phyloP scores from a whole-genome alignment of 352 stramenopile genomes.

The Pythium insidiosum region DNA sequence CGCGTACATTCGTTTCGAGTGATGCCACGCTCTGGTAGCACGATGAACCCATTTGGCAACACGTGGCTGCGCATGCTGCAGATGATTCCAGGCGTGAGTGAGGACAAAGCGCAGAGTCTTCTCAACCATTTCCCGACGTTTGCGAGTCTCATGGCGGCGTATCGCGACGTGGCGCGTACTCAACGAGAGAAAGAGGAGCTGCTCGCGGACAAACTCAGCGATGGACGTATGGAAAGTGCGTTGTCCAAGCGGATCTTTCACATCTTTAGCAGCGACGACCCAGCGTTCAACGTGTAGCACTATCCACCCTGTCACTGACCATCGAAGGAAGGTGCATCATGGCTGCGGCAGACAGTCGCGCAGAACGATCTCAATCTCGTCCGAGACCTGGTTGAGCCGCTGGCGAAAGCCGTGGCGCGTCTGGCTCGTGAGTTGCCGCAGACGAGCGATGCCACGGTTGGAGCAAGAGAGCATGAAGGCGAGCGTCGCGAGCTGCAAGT shows the following conservation, averaged over 20 bases:
- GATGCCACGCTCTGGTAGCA: slow-evolving; percentile 22
- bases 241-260: slow-evolving; percentile 50
- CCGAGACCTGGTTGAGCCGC: too few relatives aligned
- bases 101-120: slow-evolving; percentile 58
- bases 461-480: too few relatives aligned
- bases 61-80: slow-evolving; percentile 76
- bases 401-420: too few relatives aligned
- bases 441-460: too few relatives aligned
- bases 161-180: slow-evolving; percentile 26
- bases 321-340: too few relatives aligned
- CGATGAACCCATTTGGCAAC: slow-evolving; percentile 39
- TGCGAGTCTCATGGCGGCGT: slow-evolving; percentile 33
- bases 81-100: slow-evolving; percentile 64
- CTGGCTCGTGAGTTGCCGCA: too few relatives aligned
- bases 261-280: slow-evolving; percentile 36
- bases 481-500: too few relatives aligned
- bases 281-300: too few relatives aligned
- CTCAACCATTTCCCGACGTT: slow-evolving; percentile 58
- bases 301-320: too few relatives aligned
- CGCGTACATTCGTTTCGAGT: slow-evolving; percentile 59
- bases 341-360: too few relatives aligned
- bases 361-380: too few relatives aligned
- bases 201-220: slow-evolving; percentile 41
- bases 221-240: slow-evolving; percentile 24
- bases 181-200: slow-evolving; percentile 41